A percentile compares a stretch with the other conserved stretches of the same genome.
phyloP scores from a whole-genome alignment of 2,329 filamentous ascomycete species.

The Paracorniculantispora psalliotae region DNA sequence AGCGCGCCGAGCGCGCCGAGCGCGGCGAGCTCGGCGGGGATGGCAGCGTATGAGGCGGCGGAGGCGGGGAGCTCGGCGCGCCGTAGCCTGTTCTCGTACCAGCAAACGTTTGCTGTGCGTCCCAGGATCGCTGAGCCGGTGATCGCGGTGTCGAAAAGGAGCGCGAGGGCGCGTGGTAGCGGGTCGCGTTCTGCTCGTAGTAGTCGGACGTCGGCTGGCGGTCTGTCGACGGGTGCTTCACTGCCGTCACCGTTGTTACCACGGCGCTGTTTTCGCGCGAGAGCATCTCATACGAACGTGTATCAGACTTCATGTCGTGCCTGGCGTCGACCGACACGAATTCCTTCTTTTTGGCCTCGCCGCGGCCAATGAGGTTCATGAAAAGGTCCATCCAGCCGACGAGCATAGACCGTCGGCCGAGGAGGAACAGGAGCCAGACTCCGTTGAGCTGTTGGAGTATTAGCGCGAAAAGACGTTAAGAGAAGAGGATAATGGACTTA shows the following conservation, averaged over 20 bases:
- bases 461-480: not conserved
- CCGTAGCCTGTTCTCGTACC: constrained; percentile 16
- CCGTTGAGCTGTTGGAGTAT: constrained; percentile 61
- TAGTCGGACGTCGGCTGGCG: constrained; percentile 51
- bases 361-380: constrained; percentile 39
- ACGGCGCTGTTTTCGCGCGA: constrained; percentile 50
- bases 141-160: constrained; percentile 54
- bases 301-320: constrained; percentile 54
- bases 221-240: constrained; percentile 29
- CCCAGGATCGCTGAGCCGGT: constrained; percentile 39
- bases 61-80: not conserved
- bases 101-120: constrained; percentile 37
- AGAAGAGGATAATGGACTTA: constrained; percentile 39
- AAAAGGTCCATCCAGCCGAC: constrained; percentile 72
- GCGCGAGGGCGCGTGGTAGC: constrained; percentile 49
- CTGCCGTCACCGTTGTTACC: constrained; percentile 47
- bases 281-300: constrained; percentile 78
- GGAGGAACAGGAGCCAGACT: constrained; percentile 75
- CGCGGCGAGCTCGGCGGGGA: not conserved
- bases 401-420: constrained; percentile 81
- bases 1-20: not conserved
- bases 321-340: constrained; percentile 85
- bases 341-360: constrained; percentile 54
- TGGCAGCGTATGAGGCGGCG: not conserved
- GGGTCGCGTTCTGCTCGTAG: constrained; percentile 45